Percentiles rank a stretch among this genome's conserved stretches.
Conservation (phyloP, 108 stramenopile genomes). For the Seminavis robusta region DNA sequence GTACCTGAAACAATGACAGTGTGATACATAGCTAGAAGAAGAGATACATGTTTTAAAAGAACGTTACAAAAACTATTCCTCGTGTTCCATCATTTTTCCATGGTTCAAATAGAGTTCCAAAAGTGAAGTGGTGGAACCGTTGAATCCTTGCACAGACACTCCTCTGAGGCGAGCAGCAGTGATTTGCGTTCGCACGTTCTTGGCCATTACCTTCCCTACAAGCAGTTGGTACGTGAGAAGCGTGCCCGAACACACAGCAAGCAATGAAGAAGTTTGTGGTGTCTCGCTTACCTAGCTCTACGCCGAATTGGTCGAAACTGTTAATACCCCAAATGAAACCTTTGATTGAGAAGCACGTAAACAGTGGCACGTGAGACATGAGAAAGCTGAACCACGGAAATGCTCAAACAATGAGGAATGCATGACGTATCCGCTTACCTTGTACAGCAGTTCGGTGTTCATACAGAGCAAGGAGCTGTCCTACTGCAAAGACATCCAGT, state of each 20-base stretch:
- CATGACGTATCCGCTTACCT: no score
- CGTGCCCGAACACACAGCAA: no score
- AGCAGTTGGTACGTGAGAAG: constrained; percentile 81
- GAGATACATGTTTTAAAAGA: no score
- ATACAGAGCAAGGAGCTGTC: constrained; percentile 95
- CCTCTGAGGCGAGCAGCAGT: constrained; percentile 60
- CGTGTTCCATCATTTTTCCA: constrained; percentile 23
- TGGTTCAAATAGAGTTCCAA: constrained; percentile 79
- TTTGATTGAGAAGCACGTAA: no score
- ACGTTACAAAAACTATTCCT: no score
- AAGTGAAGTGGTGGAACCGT: constrained; percentile 67
- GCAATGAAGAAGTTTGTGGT: no score
- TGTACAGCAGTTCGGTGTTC: constrained; percentile 98
- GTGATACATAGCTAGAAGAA: no score
- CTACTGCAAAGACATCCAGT: constrained; percentile 80
- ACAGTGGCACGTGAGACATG: no score
- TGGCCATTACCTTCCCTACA: constrained; percentile 91
- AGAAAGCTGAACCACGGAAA: no score
- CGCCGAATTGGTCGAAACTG: constrained; percentile 96
- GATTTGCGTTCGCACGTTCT: constrained; percentile 69
- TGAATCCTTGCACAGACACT: constrained; percentile 88
- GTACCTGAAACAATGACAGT: no score
- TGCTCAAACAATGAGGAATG: no score
- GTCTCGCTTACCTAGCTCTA: constrained; percentile 93
- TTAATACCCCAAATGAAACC: constrained; percentile 99